These are phyloP conservation scores for Dactylellina drechsleri DNA, from an alignment of 2,329 filamentous ascomycete genomes.

Conservation along the genomic window DNA sequence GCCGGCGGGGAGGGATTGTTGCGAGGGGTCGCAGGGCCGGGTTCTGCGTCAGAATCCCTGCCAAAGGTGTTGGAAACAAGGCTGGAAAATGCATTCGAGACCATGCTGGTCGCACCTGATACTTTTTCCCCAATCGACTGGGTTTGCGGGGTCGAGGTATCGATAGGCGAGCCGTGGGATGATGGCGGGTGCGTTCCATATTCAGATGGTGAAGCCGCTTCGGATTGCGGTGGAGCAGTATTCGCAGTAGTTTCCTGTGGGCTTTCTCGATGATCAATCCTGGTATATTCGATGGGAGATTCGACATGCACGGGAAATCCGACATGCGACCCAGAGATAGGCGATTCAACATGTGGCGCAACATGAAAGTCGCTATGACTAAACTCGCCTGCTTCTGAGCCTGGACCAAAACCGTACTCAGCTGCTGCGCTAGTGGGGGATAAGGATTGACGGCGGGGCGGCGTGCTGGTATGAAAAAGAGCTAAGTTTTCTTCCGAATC, in stretches of 20 bases:
- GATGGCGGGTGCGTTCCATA: slow-evolving; percentile 12
- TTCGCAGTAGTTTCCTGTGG: slow-evolving; percentile 1
- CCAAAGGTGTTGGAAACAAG: slow-evolving; percentile 30
- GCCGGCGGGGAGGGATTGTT: slow-evolving; percentile 27
- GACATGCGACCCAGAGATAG: background rate
- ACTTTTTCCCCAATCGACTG: slow-evolving; percentile 34
- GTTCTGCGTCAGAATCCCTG: slow-evolving; percentile 35
- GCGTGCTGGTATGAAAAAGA: slow-evolving; percentile 48
- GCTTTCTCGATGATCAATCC: background rate
- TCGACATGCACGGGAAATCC: background rate
- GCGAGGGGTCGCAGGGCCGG: slow-evolving; percentile 11
- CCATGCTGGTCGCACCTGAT: slow-evolving; percentile 19
- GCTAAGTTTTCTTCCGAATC: slow-evolving; percentile 34
- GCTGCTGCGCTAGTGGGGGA: slow-evolving; percentile 26
- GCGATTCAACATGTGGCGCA: slow-evolving; percentile 24
- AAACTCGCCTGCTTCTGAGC: background rate
- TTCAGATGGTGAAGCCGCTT: slow-evolving; percentile 28
- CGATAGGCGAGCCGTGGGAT: slow-evolving; percentile 24
- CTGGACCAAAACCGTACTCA: slow-evolving; percentile 29
- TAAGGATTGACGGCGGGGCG: slow-evolving; percentile 40
- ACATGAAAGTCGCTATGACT: background rate
- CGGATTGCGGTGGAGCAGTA: background rate
- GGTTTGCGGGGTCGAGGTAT: slow-evolving; percentile 23
- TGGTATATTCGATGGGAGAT: background rate
- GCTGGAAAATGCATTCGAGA: slow-evolving; percentile 38